phyloP scores from a whole-genome alignment of 1,284 basidiomycete genomes.

The Cryptococcus jaspeensis region DNA sequence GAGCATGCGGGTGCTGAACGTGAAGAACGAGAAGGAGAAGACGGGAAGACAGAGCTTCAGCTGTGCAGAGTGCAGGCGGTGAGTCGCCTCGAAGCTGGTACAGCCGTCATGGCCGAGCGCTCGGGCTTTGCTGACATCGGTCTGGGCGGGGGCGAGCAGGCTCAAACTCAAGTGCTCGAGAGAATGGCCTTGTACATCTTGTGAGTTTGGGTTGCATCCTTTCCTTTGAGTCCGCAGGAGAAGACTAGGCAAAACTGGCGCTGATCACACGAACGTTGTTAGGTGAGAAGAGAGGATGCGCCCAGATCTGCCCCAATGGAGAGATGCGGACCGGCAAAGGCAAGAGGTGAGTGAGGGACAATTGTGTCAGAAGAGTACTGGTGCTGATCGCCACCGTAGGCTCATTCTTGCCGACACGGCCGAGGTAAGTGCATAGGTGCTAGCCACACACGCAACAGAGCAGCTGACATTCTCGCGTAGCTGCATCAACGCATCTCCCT shows the following conservation, averaged over 20 bases:
- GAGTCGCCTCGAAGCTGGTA: conserved; percentile 6
- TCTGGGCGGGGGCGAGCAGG: conserved; percentile 14
- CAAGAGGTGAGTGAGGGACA: conserved; percentile 34
- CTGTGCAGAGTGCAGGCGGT: conserved; percentile 45
- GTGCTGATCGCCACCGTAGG: conserved; percentile 17
- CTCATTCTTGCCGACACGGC: conserved; percentile 47
- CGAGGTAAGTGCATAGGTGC: conserved; percentile 23
- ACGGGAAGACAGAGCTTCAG: conserved; percentile 34
- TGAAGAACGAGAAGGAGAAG: conserved; percentile 16
- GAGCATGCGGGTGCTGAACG: neutral
- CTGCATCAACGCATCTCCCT: conserved; percentile 42
- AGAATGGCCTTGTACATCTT: conserved; percentile 46
- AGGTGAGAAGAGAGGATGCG: conserved; percentile 46
- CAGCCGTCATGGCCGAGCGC: neutral
- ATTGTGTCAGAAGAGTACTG: neutral
- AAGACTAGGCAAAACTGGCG: too few species aligned
- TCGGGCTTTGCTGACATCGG: conserved; percentile 2
- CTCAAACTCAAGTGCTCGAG: conserved; percentile 47
- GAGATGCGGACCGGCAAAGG: conserved; percentile 45
- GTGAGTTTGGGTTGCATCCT: conserved; percentile 18
- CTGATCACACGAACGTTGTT: neutral
- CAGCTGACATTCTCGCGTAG: conserved; percentile 11
- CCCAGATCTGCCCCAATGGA: conserved; percentile 47
- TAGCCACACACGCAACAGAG: neutral
- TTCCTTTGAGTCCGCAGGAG: too few species aligned